Evolutionary conservation across 2,329 filamentous ascomycete genomes (phyloP).

Genomic region (Botryotinia narcissicola): DNA sequence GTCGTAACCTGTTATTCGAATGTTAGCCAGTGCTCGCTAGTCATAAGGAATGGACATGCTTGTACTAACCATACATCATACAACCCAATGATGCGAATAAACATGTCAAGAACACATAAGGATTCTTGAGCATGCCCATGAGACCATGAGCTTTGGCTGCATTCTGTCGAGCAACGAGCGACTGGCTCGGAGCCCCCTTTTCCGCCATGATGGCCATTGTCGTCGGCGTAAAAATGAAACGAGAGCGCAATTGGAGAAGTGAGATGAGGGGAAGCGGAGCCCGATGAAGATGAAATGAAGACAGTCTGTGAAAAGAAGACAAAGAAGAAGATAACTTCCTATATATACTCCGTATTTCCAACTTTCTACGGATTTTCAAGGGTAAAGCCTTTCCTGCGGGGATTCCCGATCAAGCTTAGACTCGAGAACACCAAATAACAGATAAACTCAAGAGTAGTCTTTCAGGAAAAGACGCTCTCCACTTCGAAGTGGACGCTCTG

Average conservation of each 20-base stretch:
- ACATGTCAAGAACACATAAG: conserved; percentile 43
- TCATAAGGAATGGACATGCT: background rate
- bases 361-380: background rate
- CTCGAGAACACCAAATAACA: background rate
- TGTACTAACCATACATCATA: conserved; percentile 35
- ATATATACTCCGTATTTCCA: background rate
- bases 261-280: background rate
- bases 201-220: conserved; percentile 12
- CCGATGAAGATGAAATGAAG: conserved; percentile 3
- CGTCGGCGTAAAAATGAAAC: background rate
- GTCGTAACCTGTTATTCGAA: conserved; percentile 31
- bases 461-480: background rate
- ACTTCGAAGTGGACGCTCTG: background rate
- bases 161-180: conserved; percentile 42
- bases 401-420: conserved; percentile 1
- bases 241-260: background rate
- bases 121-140: conserved; percentile 43
- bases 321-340: background rate
- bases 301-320: background rate
- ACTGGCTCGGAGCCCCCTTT: conserved; percentile 32
- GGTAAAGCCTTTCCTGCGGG: background rate
- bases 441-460: background rate
- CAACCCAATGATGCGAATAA: conserved; percentile 36
- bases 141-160: conserved; percentile 42
- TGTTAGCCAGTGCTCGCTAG: background rate